These are phyloP conservation scores for Rhodotorula kratochvilovae DNA, from an alignment of 768 basidiomycete species.

Conservation along the genomic window DNA sequence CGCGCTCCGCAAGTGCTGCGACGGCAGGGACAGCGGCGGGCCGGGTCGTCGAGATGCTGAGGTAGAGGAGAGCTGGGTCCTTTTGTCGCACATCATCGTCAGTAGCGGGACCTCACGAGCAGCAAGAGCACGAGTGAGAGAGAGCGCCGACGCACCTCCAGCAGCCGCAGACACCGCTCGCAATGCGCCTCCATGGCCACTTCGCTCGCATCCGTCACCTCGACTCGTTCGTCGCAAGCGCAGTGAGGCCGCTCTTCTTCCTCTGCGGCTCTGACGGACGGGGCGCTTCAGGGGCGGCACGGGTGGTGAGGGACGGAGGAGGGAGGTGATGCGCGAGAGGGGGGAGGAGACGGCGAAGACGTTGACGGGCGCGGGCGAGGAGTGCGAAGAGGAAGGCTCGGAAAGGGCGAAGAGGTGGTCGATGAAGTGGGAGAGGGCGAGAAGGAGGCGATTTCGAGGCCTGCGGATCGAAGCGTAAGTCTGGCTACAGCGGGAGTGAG, in stretches of 20 bases:
- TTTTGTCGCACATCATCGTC: not conserved
- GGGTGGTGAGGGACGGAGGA: not conserved
- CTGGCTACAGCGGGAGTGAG: accelerated
- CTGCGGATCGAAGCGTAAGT: not conserved
- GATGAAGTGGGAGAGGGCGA: slow-evolving; percentile 26
- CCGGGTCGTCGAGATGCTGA: not conserved
- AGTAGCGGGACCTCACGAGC: not conserved
- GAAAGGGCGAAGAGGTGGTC: slow-evolving; percentile 10
- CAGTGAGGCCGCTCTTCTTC: not conserved
- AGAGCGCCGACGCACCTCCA: not conserved
- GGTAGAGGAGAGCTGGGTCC: slow-evolving; percentile 19
- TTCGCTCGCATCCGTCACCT: not conserved
- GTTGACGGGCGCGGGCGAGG: not conserved
- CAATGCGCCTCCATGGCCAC: not conserved
- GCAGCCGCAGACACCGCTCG: slow-evolving; percentile 1
- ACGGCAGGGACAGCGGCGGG: not conserved
- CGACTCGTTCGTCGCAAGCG: slow-evolving; percentile 18
- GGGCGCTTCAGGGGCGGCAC: not conserved
- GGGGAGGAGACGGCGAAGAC: not conserved
- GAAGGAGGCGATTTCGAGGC: slow-evolving; percentile 28
- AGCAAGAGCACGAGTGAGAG: not conserved
- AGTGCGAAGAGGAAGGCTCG: not conserved
- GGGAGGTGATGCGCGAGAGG: not conserved
- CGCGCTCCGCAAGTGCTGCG: slow-evolving; percentile 12
- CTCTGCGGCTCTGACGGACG: not conserved